phyloP scores from a whole-genome alignment of 768 basidiomycete genomes.

The Rhizopogon sp. region DNA sequence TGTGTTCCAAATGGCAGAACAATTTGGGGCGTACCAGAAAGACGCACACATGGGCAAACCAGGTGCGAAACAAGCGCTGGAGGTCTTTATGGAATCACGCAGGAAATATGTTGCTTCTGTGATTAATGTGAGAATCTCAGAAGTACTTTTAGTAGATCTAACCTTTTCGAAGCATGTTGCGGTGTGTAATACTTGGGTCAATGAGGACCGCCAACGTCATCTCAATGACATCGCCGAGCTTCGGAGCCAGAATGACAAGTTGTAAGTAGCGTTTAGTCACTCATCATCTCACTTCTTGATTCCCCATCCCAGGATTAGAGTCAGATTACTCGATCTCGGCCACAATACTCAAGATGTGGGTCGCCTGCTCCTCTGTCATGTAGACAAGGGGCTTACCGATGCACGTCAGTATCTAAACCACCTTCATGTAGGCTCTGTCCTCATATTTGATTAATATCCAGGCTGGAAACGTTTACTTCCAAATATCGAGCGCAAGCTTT shows the following conservation, averaged over 20 bases:
- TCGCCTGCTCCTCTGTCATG: not conserved
- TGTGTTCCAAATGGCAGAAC: conserved; percentile 18
- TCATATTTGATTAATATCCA: not conserved
- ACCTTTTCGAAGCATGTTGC: not conserved
- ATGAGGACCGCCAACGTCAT: not conserved
- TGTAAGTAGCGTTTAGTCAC: not conserved
- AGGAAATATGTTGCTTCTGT: conserved; percentile 5
- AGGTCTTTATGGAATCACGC: conserved; percentile 19
- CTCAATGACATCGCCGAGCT: not conserved
- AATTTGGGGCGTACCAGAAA: conserved; percentile 11
- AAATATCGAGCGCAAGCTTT: not conserved
- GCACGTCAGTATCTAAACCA: not conserved
- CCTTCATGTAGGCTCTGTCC: not conserved
- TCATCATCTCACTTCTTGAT: not conserved
- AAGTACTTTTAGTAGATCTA: not conserved
- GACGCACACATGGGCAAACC: conserved; percentile 13
- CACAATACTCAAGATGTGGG: not conserved
- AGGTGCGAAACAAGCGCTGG: conserved; percentile 20
- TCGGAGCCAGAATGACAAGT: not conserved
- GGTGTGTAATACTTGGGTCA: not conserved
- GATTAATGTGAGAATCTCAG: not conserved
- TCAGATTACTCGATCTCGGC: not conserved
- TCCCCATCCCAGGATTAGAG: not conserved
- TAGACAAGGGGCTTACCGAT: not conserved
- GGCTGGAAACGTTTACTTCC: not conserved